Evolutionary conservation across 805 yeast species (phyloP).

Genomic region (Sporopachydermia lactativora): DNA sequence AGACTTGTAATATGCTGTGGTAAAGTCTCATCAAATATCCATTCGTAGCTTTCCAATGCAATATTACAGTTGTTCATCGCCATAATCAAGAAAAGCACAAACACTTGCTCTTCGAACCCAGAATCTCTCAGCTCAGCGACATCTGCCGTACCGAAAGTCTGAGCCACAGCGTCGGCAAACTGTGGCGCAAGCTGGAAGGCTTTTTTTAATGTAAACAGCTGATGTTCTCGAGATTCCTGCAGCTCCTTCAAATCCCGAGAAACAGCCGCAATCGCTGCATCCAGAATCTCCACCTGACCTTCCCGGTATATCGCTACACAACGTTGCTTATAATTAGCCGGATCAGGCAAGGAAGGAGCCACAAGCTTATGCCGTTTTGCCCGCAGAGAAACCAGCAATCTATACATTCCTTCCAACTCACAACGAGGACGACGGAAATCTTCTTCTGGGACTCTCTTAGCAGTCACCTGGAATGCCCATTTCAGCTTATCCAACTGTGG

Average conservation of each 20-base stretch:
- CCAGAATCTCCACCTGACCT: not conserved
- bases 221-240: not conserved
- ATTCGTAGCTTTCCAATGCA: not conserved
- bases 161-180: slow-evolving; percentile 3
- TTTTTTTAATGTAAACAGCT: not conserved
- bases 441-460: not conserved
- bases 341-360: not conserved
- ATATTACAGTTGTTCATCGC: not conserved
- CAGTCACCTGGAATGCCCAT: not conserved
- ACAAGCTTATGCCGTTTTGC: not conserved
- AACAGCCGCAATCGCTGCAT: not conserved
- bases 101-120: slow-evolving; percentile 8
- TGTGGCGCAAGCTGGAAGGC: not conserved
- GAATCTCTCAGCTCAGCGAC: slow-evolving; percentile 5
- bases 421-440: not conserved
- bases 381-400: not conserved
- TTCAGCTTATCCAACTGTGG: not conserved
- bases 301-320: not conserved
- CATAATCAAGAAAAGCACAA: slow-evolving; percentile 5
- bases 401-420: not conserved
- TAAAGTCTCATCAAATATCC: not conserved
- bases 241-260: not conserved
- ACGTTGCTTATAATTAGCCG: not conserved
- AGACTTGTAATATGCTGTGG: not conserved
- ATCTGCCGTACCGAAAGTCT: slow-evolving; percentile 7